Evolutionary conservation across 1,139 yeast species (phyloP), one percentile per base, ranked within the genome.

Genomic region (Kodamaea alishanica): DNA sequence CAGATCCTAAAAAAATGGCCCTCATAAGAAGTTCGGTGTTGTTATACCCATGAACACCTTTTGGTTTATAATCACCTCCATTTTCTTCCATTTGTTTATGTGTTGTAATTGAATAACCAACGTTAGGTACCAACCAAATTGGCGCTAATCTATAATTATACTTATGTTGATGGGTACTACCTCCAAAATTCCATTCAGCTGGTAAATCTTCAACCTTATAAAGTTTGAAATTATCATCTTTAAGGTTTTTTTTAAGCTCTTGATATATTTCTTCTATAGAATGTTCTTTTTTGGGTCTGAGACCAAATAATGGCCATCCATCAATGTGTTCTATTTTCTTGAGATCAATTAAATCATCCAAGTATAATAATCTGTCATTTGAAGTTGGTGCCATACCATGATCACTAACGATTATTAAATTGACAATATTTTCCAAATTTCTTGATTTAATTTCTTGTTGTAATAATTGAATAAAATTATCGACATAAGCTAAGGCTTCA

Each of bases 361-460:
- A 60, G 49, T 77, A 79, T 2, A 86, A 63, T 6, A 84, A 56
- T 40, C 96, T 65, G 11, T 74, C 70, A 45, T 80, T 76, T 0
- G 88, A 75, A 1, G 95, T 84, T 2, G 95, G 94, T 0, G 95
- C 84, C 96, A 89, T 88, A 6, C 97, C 97, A 56, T 89, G 96
- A 56, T 89, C 96, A 38, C 96, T 86, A 1, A 89, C 84, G 35
- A 90, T 65, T 0, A 90, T 64, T 22, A 90, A 63, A 56, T 90
- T 90, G 8, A 84, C 86, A 33, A 87, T 71, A 28, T 78, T 70
- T 1, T 73, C 63, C 44, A 88, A 63, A 45, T 84, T 79, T 40
- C 96, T 69, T 12, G 56, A 50, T 1, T 56, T 49, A 15, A 90
- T 52, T 10, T 77, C 83, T 12, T 60, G 46, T 24, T 71, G 62